Conservation (phyloP, 108 stramenopile species). For the Fistulifera solaris region DNA sequence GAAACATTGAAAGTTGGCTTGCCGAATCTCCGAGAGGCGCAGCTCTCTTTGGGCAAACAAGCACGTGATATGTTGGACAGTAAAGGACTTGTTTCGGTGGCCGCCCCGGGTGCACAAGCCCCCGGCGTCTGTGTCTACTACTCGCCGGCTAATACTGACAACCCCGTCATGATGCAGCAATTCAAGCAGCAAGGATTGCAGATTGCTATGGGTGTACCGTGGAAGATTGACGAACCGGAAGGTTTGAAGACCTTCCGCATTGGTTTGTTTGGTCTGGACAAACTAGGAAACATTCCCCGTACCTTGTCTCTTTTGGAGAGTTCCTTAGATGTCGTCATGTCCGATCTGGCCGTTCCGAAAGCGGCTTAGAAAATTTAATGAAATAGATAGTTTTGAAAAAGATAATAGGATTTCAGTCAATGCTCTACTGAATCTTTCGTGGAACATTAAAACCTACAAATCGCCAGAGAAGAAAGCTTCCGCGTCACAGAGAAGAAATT, state of each 20-base stretch:
- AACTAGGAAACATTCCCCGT: constrained; percentile 68
- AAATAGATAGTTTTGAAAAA: neutral
- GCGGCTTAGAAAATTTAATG: constrained; percentile 5
- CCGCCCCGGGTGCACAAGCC: constrained; percentile 81
- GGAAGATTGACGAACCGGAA: constrained; percentile 85
- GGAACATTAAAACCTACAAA: no score
- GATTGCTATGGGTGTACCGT: constrained; percentile 93
- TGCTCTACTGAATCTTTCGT: no score
- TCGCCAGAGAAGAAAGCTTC: constrained; percentile 25
- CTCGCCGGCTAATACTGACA: constrained; percentile 62
- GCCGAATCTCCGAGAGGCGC: constrained; percentile 65
- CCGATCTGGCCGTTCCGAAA: constrained; percentile 33
- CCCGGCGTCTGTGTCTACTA: constrained; percentile 89
- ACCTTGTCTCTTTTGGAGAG: constrained; percentile 64
- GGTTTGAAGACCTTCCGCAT: constrained; percentile 85
- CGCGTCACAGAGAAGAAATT: constrained; percentile 63
- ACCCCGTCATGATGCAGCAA: constrained; percentile 78
- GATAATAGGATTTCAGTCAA: no score
- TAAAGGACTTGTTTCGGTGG: constrained; percentile 67
- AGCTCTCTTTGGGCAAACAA: constrained; percentile 53
- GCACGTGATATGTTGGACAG: constrained; percentile 62
- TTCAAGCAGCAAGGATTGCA: constrained; percentile 83
- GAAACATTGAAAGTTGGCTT: constrained; percentile 80
- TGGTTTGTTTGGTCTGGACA: constrained; percentile 89
- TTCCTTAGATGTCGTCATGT: constrained; percentile 70